Conservation (phyloP, 306 rosid species). For the Lotus japonicus region DNA sequence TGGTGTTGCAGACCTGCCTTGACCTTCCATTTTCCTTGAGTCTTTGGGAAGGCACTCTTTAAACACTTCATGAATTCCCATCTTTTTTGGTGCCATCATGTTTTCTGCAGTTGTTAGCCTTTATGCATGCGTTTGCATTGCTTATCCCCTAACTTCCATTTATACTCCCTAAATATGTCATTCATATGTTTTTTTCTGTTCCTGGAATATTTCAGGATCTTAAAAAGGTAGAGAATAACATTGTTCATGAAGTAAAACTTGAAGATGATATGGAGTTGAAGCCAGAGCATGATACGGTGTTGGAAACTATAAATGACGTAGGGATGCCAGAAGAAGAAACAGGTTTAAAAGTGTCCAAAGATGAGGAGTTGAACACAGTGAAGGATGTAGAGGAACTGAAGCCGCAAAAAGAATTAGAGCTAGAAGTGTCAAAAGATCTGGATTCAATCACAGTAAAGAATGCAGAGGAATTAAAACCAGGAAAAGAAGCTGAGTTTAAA, state of each 20-base stretch:
- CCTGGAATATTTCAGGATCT: slow-evolving; percentile 28
- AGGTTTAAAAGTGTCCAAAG: slow-evolving; percentile 13
- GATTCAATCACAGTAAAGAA: slow-evolving; percentile 14
- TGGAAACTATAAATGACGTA: slow-evolving; percentile 21
- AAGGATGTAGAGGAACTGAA: slow-evolving; percentile 28
- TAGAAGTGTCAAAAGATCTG: slow-evolving; percentile 14
- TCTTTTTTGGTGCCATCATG: not conserved
- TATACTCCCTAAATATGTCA: not conserved
- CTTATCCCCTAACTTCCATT: not conserved
- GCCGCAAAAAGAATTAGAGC: slow-evolving; percentile 1
- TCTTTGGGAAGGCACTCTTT: not conserved
- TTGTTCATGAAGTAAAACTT: slow-evolving; percentile 24
- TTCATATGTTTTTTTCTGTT: not conserved
- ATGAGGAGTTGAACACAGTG: slow-evolving; percentile 9
- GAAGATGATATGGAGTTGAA: slow-evolving; percentile 30
- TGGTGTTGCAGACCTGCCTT: slow-evolving; percentile 5
- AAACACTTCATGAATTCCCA: not conserved
- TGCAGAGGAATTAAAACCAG: slow-evolving; percentile 10
- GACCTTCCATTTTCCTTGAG: not conserved
- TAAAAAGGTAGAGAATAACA: slow-evolving; percentile 27
- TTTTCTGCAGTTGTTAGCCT: not conserved
- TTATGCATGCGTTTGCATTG: not conserved
- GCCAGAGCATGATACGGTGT: slow-evolving; percentile 19
- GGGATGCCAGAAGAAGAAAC: slow-evolving; percentile 25
- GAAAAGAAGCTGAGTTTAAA: slow-evolving; percentile 8